These are phyloP conservation scores for Fusarium sp. DNA, from an alignment of 2,329 filamentous ascomycete genomes.

Conservation along the genomic window DNA sequence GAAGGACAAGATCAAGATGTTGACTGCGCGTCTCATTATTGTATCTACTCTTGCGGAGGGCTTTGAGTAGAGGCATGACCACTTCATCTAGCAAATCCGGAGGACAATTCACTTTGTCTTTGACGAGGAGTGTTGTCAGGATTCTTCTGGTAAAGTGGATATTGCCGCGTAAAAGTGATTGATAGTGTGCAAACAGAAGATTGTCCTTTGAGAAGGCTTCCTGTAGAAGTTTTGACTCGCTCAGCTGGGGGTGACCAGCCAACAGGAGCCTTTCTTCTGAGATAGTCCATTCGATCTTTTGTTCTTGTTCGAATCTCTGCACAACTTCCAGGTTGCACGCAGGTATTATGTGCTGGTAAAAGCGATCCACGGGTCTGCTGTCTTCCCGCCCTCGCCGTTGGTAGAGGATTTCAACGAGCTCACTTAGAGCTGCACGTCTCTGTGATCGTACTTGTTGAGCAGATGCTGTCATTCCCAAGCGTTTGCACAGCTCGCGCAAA, in stretches of 20 bases:
- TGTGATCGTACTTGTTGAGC: constrained; percentile 33
- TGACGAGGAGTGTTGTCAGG: constrained; percentile 16
- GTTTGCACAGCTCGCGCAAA: constrained; percentile 30
- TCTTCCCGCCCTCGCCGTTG: constrained; percentile 10
- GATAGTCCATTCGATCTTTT: constrained; percentile 21
- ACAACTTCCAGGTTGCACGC: constrained; percentile 36
- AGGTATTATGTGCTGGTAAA: constrained; percentile 44
- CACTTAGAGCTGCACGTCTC: constrained; percentile 35
- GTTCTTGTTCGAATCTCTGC: constrained; percentile 34
- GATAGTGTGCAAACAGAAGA: constrained; percentile 1
- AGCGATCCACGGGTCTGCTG: constrained; percentile 31
- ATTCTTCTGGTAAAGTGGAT: constrained; percentile 25
- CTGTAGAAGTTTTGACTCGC: constrained; percentile 30
- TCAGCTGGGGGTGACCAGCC: constrained; percentile 27
- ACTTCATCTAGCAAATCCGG: constrained; percentile 35
- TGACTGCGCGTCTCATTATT: constrained; percentile 22
- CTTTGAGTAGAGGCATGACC: constrained; percentile 39
- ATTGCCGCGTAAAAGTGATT: constrained; percentile 32
- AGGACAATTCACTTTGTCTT: constrained; percentile 19
- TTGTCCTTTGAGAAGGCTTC: constrained; percentile 27
- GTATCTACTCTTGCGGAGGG: constrained; percentile 23
- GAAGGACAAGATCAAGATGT: constrained; percentile 31
- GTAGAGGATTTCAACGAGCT: constrained; percentile 38
- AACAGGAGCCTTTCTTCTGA: constrained; percentile 28
- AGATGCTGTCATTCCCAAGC: constrained; percentile 38